phyloP scores from a whole-genome alignment of 306 rosid species.

The Boehmeria nivea region DNA sequence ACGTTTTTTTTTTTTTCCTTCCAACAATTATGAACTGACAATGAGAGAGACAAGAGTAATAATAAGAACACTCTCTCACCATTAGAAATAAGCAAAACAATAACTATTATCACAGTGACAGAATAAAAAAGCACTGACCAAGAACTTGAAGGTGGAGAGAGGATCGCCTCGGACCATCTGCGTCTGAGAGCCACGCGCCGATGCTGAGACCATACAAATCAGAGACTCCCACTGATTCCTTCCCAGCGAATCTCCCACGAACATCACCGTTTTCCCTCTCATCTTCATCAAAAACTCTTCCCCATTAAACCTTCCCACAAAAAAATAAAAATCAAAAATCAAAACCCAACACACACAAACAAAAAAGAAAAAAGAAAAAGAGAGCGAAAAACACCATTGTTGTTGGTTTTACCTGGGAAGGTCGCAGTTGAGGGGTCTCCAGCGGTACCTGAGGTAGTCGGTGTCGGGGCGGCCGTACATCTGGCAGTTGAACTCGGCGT shows the following conservation, averaged over 20 bases:
- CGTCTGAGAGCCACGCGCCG: constrained; percentile 58
- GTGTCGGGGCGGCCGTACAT: constrained; percentile 88
- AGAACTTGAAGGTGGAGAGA: constrained; percentile 73
- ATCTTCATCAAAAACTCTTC: constrained; percentile 60
- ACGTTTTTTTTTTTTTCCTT: no score
- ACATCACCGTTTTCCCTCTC: constrained; percentile 81
- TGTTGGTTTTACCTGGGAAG: constrained; percentile 65
- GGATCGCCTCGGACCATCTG: constrained; percentile 70
- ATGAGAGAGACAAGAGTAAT: no score
- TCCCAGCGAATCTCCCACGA: constrained; percentile 91
- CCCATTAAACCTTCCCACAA: constrained; percentile 72
- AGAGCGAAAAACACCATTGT: not conserved
- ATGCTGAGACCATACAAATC: constrained; percentile 62
- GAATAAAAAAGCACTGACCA: constrained; percentile 42
- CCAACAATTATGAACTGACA: not conserved
- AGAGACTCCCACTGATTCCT: constrained; percentile 90
- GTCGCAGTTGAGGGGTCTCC: constrained; percentile 91
- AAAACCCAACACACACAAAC: constrained; percentile 8
- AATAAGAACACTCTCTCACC: no score
- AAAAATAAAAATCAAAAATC: not conserved
- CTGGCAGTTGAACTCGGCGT: constrained; percentile 88
- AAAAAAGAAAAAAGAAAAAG: not conserved
- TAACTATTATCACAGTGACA: no score
- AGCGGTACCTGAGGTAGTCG: constrained; percentile 68
- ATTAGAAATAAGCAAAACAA: no score